Conservation (phyloP, 345 rosid species). For the Citrus australasica region DNA sequence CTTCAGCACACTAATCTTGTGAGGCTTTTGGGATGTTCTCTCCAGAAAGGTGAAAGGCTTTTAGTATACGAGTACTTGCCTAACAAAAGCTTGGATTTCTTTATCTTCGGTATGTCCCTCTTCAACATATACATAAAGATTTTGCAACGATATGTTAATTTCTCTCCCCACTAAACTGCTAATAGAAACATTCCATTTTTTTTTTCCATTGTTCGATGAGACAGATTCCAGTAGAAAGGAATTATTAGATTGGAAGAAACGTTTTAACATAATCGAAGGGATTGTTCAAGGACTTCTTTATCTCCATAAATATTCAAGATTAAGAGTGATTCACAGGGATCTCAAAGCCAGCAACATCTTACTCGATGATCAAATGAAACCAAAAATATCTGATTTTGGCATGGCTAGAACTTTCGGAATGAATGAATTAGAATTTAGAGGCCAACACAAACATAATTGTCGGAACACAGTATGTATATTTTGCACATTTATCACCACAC, state of each 20-base stretch:
- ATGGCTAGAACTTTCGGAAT: background rate
- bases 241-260: background rate
- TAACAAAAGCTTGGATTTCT: background rate
- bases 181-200: background rate
- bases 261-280: background rate
- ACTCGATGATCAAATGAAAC: background rate
- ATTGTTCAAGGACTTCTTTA: background rate
- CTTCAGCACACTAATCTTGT: constrained; percentile 9
- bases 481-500: too few species aligned
- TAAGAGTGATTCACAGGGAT: background rate
- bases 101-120: background rate
- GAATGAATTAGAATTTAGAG: background rate
- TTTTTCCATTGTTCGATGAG: background rate
- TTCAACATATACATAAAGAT: background rate
- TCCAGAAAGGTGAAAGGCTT: background rate
- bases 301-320: background rate
- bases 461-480: background rate
- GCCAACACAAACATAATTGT: background rate
- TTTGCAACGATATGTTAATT: background rate
- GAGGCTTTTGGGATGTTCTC: background rate
- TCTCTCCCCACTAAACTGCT: background rate
- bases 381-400: background rate
- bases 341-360: background rate
- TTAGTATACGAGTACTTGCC: background rate
- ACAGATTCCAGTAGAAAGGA: background rate